Evolutionary conservation across 768 basidiomycete genomes (phyloP).

Genomic region (Suillus subalutaceus): DNA sequence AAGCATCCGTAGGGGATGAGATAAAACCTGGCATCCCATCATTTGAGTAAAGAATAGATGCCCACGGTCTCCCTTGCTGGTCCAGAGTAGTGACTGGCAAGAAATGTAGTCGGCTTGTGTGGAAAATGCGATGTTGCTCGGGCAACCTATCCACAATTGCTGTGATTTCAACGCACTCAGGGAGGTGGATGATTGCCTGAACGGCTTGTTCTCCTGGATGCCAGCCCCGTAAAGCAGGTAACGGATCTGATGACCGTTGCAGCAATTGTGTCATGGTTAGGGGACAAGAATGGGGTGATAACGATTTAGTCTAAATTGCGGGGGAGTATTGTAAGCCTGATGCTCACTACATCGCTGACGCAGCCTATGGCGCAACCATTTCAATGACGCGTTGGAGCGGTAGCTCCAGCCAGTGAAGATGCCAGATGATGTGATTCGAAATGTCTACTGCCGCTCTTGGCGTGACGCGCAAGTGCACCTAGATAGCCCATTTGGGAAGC

Average conservation of each 20-base stretch:
- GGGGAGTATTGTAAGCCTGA: too few species aligned
- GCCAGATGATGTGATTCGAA: too few species aligned
- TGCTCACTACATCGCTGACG: too few species aligned
- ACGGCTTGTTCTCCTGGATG: constrained; percentile 38
- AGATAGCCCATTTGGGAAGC: too few species aligned
- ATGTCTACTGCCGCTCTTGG: too few species aligned
- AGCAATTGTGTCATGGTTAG: not conserved
- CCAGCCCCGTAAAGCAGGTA: constrained; percentile 42
- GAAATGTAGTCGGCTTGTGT: constrained; percentile 32
- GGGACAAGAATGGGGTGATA: not conserved
- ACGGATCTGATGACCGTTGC: constrained; percentile 7
- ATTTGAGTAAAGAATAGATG: constrained; percentile 32
- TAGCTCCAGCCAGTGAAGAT: too few species aligned
- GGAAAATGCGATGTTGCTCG: constrained; percentile 36
- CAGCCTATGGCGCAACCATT: too few species aligned
- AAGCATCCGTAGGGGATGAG: constrained; percentile 24
- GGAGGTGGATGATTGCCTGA: constrained; percentile 28
- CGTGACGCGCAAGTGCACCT: too few species aligned
- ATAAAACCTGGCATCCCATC: constrained; percentile 33
- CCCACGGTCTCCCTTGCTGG: constrained; percentile 34
- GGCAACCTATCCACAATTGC: constrained; percentile 29
- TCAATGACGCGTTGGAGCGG: too few species aligned
- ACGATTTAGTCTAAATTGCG: not conserved
- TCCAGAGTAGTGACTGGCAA: constrained; percentile 37
- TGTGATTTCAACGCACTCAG: constrained; percentile 25